Evolutionary conservation across 192 early-diverging fungal species (phyloP), one percentile per base, ranked within the genome.

Genomic region (Gonapodya sp.): DNA sequence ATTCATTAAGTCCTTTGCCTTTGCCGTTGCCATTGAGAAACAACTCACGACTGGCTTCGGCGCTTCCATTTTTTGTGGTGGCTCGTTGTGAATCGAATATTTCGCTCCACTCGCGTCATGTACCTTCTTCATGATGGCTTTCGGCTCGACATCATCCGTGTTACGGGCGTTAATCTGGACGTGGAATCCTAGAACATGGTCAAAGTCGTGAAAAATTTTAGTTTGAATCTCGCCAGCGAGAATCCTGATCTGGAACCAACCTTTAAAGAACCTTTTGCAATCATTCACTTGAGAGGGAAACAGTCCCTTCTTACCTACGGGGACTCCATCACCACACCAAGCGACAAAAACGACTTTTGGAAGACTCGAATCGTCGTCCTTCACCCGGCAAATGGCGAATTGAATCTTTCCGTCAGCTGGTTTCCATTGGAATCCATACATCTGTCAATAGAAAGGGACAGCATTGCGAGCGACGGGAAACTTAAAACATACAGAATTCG

Each of bases 311-410:
- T 92, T 91, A 73, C 90, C 85, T 79, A 96, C 95, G 24, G 95
- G 95, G 30, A 98, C 97, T 36, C 96, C 96, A 73, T 93, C 93
- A 8, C 97, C 97, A 84, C 96, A 97, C 95, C 95, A 98, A 24
- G 91, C 94, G 81, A 98, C 94, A 79, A 98, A 92, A 36, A 96
- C 94, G 85, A 93, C 93, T 86, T 97, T 98, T 78, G 92, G 88
- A 30, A 98, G 87, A 36, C 89, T 87, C 0, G 95, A 93, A 80
- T 96, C 93, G 18, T 94, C 95, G 85, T 98, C 97, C 36, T 86
- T 84, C n/a, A 96, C 92, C 24, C 91, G 87, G 0, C 85, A 91
- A 88, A 95, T 96, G 14, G 94, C 96, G 86, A 93, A 97, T 84
- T 95, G 94, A 73, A 96, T 93, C 83, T 95, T 95, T 72, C 92